These are phyloP conservation scores for Umbelopsis sp. DNA, from an alignment of 192 early-diverging fungal genomes.

Conservation along the genomic window DNA sequence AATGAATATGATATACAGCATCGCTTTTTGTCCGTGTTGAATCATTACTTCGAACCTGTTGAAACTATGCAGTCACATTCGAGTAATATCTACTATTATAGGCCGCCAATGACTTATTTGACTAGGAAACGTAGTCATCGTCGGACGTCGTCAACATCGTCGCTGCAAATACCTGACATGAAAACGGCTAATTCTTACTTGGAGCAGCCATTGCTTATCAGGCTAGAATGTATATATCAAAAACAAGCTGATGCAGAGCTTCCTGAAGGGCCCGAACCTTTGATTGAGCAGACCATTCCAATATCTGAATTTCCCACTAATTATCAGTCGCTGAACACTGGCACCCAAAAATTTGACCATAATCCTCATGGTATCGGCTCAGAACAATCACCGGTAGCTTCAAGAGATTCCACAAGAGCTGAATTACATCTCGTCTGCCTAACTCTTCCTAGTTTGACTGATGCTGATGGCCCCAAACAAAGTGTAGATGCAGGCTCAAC, in stretches of 20 bases:
- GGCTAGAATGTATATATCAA: slow-evolving; percentile 64
- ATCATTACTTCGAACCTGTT: slow-evolving; percentile 61
- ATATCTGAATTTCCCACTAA: slow-evolving; percentile 57
- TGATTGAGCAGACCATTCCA: slow-evolving; percentile 44
- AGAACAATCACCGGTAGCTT: slow-evolving; percentile 63
- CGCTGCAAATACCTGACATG: slow-evolving; percentile 22
- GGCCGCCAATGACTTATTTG: slow-evolving; percentile 44
- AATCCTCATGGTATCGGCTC: slow-evolving; percentile 66
- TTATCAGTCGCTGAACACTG: slow-evolving; percentile 35
- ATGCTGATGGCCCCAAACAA: not conserved
- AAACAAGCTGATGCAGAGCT: slow-evolving; percentile 52
- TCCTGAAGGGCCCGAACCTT: not conserved
- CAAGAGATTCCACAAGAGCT: slow-evolving; percentile 68
- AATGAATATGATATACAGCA: slow-evolving; percentile 35
- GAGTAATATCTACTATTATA: slow-evolving; percentile 65
- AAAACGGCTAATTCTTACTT: slow-evolving; percentile 53
- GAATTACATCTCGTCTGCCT: slow-evolving; percentile 66
- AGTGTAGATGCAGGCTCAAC: not conserved
- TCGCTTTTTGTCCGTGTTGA: slow-evolving; percentile 54
- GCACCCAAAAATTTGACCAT: slow-evolving; percentile 45
- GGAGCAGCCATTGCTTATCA: slow-evolving; percentile 69
- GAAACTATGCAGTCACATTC: slow-evolving; percentile 27
- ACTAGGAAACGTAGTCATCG: not conserved
- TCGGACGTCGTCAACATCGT: not conserved
- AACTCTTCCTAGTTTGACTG: slow-evolving; percentile 49